Conservation (phyloP, 176 grass and related monocot genomes). For the Miscanthus lutarioriparius region DNA sequence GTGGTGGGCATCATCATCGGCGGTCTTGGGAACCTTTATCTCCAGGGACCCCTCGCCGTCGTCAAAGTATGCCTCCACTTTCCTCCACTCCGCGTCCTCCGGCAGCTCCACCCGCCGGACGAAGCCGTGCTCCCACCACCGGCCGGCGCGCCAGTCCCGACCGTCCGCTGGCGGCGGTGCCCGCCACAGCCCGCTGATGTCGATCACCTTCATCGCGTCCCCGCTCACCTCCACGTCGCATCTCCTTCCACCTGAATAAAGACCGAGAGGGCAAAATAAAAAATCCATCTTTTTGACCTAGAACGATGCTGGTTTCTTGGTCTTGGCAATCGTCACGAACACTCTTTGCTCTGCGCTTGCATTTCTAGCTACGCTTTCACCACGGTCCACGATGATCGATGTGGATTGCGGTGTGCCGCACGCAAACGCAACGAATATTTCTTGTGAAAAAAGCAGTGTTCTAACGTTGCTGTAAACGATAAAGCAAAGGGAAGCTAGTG, state of each 20-base stretch:
- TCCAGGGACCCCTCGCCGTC: slow-evolving; percentile 63
- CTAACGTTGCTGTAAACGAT: slow-evolving; percentile 16
- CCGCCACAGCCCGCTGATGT: slow-evolving; percentile 85
- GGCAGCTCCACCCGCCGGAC: slow-evolving; percentile 88
- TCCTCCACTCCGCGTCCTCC: slow-evolving; percentile 64
- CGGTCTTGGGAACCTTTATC: slow-evolving; percentile 71
- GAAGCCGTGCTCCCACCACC: slow-evolving; percentile 96
- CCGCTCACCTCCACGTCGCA: slow-evolving; percentile 85
- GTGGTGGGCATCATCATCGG: slow-evolving; percentile 26
- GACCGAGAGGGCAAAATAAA: not conserved
- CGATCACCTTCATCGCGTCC: slow-evolving; percentile 57
- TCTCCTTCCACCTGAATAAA: slow-evolving; percentile 54
- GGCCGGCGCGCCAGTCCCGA: slow-evolving; percentile 66
- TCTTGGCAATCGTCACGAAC: slow-evolving; percentile 37
- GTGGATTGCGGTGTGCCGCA: slow-evolving; percentile 16
- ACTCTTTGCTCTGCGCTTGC: not conserved
- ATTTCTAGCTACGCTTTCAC: not conserved
- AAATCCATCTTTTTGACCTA: not conserved
- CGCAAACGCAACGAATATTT: slow-evolving; percentile 46
- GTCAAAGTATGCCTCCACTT: slow-evolving; percentile 65
- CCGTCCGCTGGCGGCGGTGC: slow-evolving; percentile 26
- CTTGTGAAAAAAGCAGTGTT: not conserved
- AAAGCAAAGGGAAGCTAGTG: slow-evolving; percentile 8
- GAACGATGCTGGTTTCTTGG: not conserved
- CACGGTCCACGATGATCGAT: not conserved